Base-by-base conservation (phyloP, 2,329 filamentous ascomycete species). In the Curvularia lunata region DNA sequence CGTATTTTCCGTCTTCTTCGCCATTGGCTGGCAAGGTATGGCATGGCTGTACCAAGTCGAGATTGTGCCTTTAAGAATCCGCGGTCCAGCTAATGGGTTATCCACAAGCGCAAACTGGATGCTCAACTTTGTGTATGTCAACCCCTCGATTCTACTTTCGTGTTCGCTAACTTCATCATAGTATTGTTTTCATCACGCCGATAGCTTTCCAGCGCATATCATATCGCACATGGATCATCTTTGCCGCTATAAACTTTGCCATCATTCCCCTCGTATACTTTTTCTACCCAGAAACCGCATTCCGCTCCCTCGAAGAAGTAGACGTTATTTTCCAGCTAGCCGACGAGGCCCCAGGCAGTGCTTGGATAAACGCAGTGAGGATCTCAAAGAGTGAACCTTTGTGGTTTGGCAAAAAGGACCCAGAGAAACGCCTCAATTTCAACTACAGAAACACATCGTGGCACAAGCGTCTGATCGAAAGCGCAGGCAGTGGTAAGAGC, bases 51-150 rank as follows among this genome's bases (percentile, higher is more conserved):
- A 79, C 43, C 73, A 74, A 70, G 92, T 92, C 72, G 92, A 96
- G 81, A 89, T 95, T 77, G 96, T 90, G 83, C 91, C 92, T 52
- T 85, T 96, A 54, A 90, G 91, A 62, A 93, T 96, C 78, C 90
- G 92, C 72, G 91, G 92, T 23, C 90, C 91, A 60, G 92, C 92
- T 80, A 91, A 96, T 59, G 92, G 85, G 67, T 84, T 96, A 42
- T 93, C 91, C 48, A 96, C 92, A 10, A 90, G 91, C 67, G 92
- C 89, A 74, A 96, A 96, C 85, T 96, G 92, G 92, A 84, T 95
- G 62, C 93, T 74, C 23, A 74, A 74, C 40, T 74, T 70, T 41
- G 52, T 73, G 72, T 72, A 63, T 52, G 85, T 88, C 85, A 54
- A 16, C 16, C n/a, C 8, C 9, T 43, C 41, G 6, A 16, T 19